Percentiles rank a stretch among this genome's conserved stretches.
Conservation (phyloP, 1,284 basidiomycete species). For the Malassezia caprae region DNA sequence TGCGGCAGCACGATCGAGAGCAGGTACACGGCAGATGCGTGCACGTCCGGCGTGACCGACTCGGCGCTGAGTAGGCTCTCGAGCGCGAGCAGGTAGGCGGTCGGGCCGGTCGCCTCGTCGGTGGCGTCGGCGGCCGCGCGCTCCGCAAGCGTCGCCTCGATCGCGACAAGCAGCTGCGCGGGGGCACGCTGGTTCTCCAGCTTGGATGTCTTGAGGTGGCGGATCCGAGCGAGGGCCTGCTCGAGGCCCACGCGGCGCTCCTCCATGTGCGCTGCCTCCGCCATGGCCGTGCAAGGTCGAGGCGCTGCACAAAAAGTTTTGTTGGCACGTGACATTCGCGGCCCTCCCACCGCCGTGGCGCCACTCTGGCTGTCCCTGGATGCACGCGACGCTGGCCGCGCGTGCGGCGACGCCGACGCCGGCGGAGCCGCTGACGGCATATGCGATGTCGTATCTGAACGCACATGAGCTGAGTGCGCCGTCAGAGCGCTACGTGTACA, state of each 20-base stretch:
- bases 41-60: conserved; percentile 7
- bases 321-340: conserved; percentile 2
- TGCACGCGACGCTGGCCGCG: neutral
- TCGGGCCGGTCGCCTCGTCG: conserved; percentile 53
- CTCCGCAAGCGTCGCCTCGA: conserved; percentile 77
- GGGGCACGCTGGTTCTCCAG: conserved; percentile 80
- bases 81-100: conserved; percentile 42
- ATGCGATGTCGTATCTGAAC: conserved; percentile 33
- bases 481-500: conserved; percentile 50
- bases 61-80: conserved; percentile 30
- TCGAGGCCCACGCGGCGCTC: conserved; percentile 11
- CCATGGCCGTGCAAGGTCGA: neutral
- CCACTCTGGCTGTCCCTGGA: neutral
- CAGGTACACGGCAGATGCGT: conserved; percentile 38
- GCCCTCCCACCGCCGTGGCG: neutral
- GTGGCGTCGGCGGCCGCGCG: conserved; percentile 54
- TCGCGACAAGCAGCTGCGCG: conserved; percentile 73
- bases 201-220: conserved; percentile 71
- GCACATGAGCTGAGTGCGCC: conserved; percentile 49
- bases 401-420: neutral
- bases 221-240: conserved; percentile 59
- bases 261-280: neutral
- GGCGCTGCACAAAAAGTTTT: conserved; percentile 3
- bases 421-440: neutral
- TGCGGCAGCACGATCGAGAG: conserved; percentile 38